Percentiles rank a stretch among this genome's conserved stretches.
These are phyloP conservation scores for Penicillium herquei DNA, from an alignment of 495 filamentous ascomycete species.

Conservation along the genomic window DNA sequence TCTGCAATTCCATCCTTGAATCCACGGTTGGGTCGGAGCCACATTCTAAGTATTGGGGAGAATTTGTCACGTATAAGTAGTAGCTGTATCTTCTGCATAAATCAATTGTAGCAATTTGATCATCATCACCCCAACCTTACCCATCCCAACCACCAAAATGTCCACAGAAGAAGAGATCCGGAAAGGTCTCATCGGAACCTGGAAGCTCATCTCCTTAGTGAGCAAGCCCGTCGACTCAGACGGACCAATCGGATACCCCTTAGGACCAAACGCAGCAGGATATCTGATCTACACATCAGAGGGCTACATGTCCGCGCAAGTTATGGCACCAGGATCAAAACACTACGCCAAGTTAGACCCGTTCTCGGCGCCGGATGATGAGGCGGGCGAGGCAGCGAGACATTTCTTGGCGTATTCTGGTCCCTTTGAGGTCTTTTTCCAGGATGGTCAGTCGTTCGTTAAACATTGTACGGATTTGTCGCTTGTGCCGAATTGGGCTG, in stretches of 20 bases:
- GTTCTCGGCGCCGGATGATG: not conserved
- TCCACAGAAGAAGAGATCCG: not conserved
- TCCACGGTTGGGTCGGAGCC: too few relatives aligned
- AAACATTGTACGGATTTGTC: not conserved
- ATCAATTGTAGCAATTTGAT: too few relatives aligned
- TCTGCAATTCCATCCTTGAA: too few relatives aligned
- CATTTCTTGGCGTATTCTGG: not conserved
- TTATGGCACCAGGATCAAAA: not conserved
- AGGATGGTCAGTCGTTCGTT: not conserved
- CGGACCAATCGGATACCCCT: not conserved
- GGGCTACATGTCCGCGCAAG: not conserved
- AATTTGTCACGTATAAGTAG: too few relatives aligned
- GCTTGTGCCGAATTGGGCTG: not conserved
- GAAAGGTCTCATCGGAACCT: not conserved
- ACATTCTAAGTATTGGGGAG: too few relatives aligned
- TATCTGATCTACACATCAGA: not conserved
- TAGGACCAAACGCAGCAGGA: not conserved
- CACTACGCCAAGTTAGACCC: not conserved
- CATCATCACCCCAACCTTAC: too few relatives aligned
- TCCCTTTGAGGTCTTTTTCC: not conserved
- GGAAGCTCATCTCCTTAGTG: not conserved
- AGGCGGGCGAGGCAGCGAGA: not conserved
- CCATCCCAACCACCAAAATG: not conserved
- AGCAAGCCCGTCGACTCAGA: not conserved
- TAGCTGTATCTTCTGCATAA: too few relatives aligned